phyloP scores from a whole-genome alignment of 495 filamentous ascomycete species.

The Podospora pseudopauciseta region DNA sequence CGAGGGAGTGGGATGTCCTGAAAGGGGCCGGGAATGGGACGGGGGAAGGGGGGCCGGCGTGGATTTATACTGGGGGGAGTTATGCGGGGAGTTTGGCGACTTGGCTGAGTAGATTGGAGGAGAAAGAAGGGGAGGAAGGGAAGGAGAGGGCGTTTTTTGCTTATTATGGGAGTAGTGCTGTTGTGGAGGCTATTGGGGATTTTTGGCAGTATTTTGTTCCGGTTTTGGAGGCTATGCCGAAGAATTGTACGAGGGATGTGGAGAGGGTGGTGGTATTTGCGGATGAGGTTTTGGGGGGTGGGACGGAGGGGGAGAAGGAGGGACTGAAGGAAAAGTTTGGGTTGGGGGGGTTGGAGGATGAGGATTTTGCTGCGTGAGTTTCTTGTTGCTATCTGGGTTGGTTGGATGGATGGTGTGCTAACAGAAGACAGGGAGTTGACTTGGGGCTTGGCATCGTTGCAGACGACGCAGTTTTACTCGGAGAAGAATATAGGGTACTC shows the following conservation, averaged over 20 bases:
- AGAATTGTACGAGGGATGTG: conserved; percentile 62
- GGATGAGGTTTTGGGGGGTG: conserved; percentile 45
- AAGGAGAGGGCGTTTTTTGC: conserved; percentile 66
- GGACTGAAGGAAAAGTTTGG: conserved; percentile 58
- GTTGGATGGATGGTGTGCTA: not conserved
- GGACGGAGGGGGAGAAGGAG: conserved; percentile 43
- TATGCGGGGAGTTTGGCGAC: conserved; percentile 62
- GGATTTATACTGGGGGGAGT: conserved; percentile 61
- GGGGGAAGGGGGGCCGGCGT: conserved; percentile 46
- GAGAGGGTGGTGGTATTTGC: conserved; percentile 54
- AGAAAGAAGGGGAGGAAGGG: conserved; percentile 48
- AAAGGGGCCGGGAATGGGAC: conserved; percentile 19
- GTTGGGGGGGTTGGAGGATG: conserved; percentile 50
- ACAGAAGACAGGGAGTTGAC: conserved; percentile 40
- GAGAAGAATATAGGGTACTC: conserved; percentile 18
- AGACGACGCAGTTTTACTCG: conserved; percentile 45
- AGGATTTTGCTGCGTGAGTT: conserved; percentile 55
- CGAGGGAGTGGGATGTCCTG: conserved; percentile 52
- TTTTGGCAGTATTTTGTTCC: conserved; percentile 67
- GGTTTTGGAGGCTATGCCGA: conserved; percentile 57
- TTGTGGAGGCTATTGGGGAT: conserved; percentile 59
- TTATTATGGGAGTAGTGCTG: conserved; percentile 60
- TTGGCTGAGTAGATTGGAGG: conserved; percentile 52
- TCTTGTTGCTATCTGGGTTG: not conserved
- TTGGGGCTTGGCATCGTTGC: conserved; percentile 58